Conservation (phyloP, 2,329 filamentous ascomycete species). For the Venturia oleaginea region DNA sequence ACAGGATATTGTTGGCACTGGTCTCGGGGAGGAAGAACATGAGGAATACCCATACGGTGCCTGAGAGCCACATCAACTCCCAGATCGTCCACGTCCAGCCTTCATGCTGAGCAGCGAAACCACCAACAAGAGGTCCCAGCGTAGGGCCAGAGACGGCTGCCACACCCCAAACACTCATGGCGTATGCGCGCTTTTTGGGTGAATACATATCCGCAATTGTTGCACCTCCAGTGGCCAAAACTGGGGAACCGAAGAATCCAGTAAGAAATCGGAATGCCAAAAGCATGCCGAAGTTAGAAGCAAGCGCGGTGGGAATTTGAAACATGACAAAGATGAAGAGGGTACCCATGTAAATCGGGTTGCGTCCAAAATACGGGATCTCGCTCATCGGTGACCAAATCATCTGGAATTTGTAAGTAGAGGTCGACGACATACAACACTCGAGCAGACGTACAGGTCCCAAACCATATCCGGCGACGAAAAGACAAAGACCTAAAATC, state of each 20-base stretch:
- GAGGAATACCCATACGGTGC: slow-evolving; percentile 30
- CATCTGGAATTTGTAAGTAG: slow-evolving; percentile 54
- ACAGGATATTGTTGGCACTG: slow-evolving; percentile 42
- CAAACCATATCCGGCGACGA: slow-evolving; percentile 46
- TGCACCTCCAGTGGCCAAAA: slow-evolving; percentile 34
- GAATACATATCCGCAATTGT: slow-evolving; percentile 33
- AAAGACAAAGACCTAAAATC: slow-evolving; percentile 20
- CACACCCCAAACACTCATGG: slow-evolving; percentile 29
- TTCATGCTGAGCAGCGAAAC: slow-evolving; percentile 33
- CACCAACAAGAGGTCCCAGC: slow-evolving; percentile 34
- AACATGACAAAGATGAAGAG: slow-evolving; percentile 53
- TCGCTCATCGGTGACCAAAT: slow-evolving; percentile 68
- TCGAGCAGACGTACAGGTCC: slow-evolving; percentile 48
- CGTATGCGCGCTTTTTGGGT: slow-evolving; percentile 25
- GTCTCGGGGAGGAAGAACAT: slow-evolving; percentile 43
- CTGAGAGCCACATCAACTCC: slow-evolving; percentile 35
- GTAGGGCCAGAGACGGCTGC: slow-evolving; percentile 33
- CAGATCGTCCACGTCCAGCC: slow-evolving; percentile 37
- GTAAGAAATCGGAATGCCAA: slow-evolving; percentile 53
- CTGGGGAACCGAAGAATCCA: slow-evolving; percentile 25
- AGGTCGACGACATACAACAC: slow-evolving; percentile 65
- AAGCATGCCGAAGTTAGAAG: slow-evolving; percentile 59
- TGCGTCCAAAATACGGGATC: slow-evolving; percentile 51
- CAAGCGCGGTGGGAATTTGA: slow-evolving; percentile 32
- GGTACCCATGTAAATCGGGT: slow-evolving; percentile 59